These are phyloP conservation scores for Porcisia hertigi DNA, from an alignment of 208 protist species.

Conservation along the genomic window DNA sequence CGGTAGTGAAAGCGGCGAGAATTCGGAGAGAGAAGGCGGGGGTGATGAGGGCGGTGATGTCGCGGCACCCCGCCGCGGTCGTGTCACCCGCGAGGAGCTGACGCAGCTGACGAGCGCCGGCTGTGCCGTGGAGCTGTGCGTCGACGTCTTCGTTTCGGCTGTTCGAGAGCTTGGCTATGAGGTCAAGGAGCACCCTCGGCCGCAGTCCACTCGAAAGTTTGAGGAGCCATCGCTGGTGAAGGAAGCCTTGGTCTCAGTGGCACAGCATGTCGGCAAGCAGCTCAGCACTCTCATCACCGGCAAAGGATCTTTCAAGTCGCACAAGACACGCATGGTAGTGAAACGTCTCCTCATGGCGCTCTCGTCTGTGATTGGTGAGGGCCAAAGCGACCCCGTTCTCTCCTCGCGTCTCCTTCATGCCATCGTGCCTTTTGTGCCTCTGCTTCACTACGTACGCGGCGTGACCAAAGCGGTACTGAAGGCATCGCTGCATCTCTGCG, in stretches of 20 bases:
- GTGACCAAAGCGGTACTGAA: conserved; percentile 80
- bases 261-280: conserved; percentile 58
- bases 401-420: conserved; percentile 71
- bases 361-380: conserved; percentile 60
- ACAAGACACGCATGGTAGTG: conserved; percentile 76
- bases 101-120: conserved; percentile 35
- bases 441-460: conserved; percentile 89
- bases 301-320: conserved; percentile 80
- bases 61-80: conserved; percentile 24
- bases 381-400: conserved; percentile 62
- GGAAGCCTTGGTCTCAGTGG: conserved; percentile 70
- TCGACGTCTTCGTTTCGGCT: conserved; percentile 84
- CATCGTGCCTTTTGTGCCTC: conserved; percentile 80
- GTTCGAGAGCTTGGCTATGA: conserved; percentile 79
- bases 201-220: conserved; percentile 79
- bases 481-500: conserved; percentile 69
- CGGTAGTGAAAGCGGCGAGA: conserved; percentile 21
- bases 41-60: conserved; percentile 36
- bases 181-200: conserved; percentile 69
- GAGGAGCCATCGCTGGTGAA: conserved; percentile 90
- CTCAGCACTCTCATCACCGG: conserved; percentile 79
- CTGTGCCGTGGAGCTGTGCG: conserved; percentile 49
- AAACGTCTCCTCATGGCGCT: conserved; percentile 76
- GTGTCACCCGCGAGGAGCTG: conserved; percentile 64
- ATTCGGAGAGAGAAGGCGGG: conserved; percentile 32